Evolutionary conservation across 345 rosid species (phyloP), one percentile per base, ranked within the genome.

Genomic region (Trapa bicornis): DNA sequence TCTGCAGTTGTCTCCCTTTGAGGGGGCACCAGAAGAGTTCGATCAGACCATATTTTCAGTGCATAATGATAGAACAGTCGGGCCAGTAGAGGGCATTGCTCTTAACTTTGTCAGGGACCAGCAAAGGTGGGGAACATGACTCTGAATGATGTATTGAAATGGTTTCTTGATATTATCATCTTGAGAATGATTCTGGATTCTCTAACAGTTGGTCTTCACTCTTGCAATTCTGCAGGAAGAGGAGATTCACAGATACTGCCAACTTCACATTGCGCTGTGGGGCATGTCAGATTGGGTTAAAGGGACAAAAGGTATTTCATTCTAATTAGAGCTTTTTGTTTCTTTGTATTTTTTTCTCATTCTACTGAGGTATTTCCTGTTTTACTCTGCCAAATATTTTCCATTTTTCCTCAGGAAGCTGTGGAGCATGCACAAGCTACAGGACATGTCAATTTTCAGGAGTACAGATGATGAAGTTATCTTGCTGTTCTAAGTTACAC

Each of bases 381-480:
- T 22, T 22, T 22, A 22, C 29, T 22, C 29, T 22, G 29, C 29
- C 29, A 22, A 22, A 22, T 22, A 22, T 22, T 22, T 22, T 22
- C 29, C 29, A 22, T 22, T 22, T 22, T 22, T 22, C 29, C 29
- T 22, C 29, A 22, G 29, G 96, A 91, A 79, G 97, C 97, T 53
- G 85, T 74, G 74, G 96, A 89, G 74, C 97, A 94, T 81, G 96
- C 99, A 35, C 92, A 84, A 77, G 95, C 95, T 47, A 91, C 97
- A 5, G 97, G 96, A 65, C 97, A 94, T 83, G 91, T 80, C 60
- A 94, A 89, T 78, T 94, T 91, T 72, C 96, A 94, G 77, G 97
- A 94, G 70, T 87, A 79, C 76, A 79, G 75, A 76, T 85, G 80
- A 87, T 53, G 11, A 32, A 3, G 11, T 2, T 37, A n/a, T 58